phyloP scores from a whole-genome alignment of 2,329 filamentous ascomycete species.

The Penicillium rolfsii region DNA sequence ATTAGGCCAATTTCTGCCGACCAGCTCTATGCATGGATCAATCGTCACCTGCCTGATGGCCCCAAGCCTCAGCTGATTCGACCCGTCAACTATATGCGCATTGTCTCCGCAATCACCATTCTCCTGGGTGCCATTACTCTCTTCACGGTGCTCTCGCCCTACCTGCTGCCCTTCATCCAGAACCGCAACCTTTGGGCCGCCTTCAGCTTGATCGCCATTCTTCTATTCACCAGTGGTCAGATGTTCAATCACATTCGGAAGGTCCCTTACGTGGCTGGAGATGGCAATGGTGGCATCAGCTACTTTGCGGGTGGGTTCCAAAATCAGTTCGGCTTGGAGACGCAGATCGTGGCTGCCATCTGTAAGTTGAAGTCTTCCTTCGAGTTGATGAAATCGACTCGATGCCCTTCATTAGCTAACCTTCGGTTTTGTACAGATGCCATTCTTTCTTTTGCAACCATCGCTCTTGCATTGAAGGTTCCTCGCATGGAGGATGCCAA shows the following conservation, averaged over 20 bases:
- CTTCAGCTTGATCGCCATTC: slow-evolving; percentile 81
- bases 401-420: background rate
- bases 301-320: slow-evolving; percentile 94
- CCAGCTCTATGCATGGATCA: slow-evolving; percentile 75
- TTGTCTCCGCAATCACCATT: slow-evolving; percentile 69
- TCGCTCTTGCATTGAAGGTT: slow-evolving; percentile 87
- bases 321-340: slow-evolving; percentile 91
- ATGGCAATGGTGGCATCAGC: slow-evolving; percentile 81
- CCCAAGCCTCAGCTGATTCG: slow-evolving; percentile 78
- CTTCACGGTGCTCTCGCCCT: slow-evolving; percentile 72
- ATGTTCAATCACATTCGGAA: slow-evolving; percentile 99
- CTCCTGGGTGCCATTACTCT: slow-evolving; percentile 71
- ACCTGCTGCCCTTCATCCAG: slow-evolving; percentile 77
- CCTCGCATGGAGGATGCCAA: slow-evolving; percentile 80
- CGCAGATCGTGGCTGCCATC: slow-evolving; percentile 89
- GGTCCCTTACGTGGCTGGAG: slow-evolving; percentile 85
- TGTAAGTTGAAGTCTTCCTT: slow-evolving; percentile 64
- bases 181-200: slow-evolving; percentile 95
- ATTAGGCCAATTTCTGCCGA: slow-evolving; percentile 74
- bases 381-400: slow-evolving; percentile 15
- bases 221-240: slow-evolving; percentile 93
- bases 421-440: slow-evolving; percentile 59
- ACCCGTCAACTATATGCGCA: slow-evolving; percentile 83
- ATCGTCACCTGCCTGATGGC: slow-evolving; percentile 74
- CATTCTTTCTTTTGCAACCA: slow-evolving; percentile 83